Conservation (phyloP, 192 early-diverging fungal genomes). For the Gorgonomyces haynaldii region DNA sequence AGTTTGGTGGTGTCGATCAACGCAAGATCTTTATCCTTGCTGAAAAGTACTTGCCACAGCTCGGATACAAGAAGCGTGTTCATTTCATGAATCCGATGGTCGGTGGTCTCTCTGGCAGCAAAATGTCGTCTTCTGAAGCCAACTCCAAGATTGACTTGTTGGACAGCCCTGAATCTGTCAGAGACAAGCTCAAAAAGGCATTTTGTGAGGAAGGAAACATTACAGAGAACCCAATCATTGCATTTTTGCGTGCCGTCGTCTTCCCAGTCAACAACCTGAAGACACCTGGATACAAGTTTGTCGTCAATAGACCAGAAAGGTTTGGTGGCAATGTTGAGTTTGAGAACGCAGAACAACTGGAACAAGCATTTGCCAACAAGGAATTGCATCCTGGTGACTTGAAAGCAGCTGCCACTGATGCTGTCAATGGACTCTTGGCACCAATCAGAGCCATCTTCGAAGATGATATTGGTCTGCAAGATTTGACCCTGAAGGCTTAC, state of each 20-base stretch:
- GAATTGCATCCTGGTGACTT: constrained; percentile 90
- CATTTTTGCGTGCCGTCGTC: constrained; percentile 81
- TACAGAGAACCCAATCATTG: constrained; percentile 78
- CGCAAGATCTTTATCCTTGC: constrained; percentile 99
- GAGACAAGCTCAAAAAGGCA: constrained; percentile 82
- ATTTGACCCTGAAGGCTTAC: constrained; percentile 75
- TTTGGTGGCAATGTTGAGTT: constrained; percentile 82
- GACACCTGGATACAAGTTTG: constrained; percentile 22
- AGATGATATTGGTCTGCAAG: constrained; percentile 51
- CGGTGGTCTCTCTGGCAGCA: constrained; percentile 80
- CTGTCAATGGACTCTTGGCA: constrained; percentile 74
- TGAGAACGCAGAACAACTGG: constrained; percentile 54
- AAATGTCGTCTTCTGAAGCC: constrained; percentile 94
- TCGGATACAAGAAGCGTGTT: constrained; percentile 93
- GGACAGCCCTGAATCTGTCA: constrained; percentile 66
- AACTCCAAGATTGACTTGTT: constrained; percentile 97
- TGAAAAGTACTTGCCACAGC: constrained; percentile 81
- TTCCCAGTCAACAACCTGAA: constrained; percentile 75
- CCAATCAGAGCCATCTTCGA: constrained; percentile 72
- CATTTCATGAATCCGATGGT: constrained; percentile 99
- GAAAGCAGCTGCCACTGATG: constrained; percentile 72
- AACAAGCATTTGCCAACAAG: constrained; percentile 77
- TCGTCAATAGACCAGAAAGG: constrained; percentile 71
- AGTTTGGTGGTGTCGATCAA: constrained; percentile 94
- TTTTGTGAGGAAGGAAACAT: constrained; percentile 97